Conservation (phyloP, 306 rosid genomes). For the Cotoneaster glaucophyllus region DNA sequence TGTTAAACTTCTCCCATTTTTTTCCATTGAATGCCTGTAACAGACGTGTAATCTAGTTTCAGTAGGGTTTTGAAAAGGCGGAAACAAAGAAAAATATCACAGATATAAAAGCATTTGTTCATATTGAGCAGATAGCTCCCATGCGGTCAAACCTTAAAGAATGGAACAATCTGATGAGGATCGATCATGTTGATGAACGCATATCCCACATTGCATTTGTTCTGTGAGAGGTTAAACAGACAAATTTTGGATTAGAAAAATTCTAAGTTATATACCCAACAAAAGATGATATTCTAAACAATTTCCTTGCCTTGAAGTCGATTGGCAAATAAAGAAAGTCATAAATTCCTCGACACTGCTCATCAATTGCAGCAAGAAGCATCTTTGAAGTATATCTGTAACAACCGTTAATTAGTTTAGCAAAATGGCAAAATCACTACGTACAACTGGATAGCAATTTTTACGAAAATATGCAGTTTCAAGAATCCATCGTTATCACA, state of each 20-base stretch:
- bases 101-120: neutral
- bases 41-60: neutral
- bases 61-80: no score
- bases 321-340: slow-evolving; percentile 88
- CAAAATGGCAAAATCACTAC: neutral
- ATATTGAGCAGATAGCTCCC: slow-evolving; percentile 4
- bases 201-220: slow-evolving; percentile 91
- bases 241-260: slow-evolving; percentile 20
- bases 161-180: slow-evolving; percentile 70
- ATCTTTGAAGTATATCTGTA: slow-evolving; percentile 83
- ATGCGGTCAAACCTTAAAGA: slow-evolving; percentile 50
- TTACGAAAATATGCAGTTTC: neutral
- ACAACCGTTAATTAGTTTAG: neutral
- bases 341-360: slow-evolving; percentile 74
- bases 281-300: slow-evolving; percentile 18
- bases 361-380: slow-evolving; percentile 85
- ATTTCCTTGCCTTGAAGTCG: slow-evolving; percentile 67
- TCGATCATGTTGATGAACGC: slow-evolving; percentile 87
- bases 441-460: neutral
- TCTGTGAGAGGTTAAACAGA: slow-evolving; percentile 39
- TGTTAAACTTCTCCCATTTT: slow-evolving; percentile 89
- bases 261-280: neutral
- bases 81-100: neutral
- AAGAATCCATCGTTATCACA: neutral
- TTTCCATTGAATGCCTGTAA: slow-evolving; percentile 80